These are phyloP conservation scores for Salix exigua DNA, from an alignment of 345 rosid species.

Conservation along the genomic window DNA sequence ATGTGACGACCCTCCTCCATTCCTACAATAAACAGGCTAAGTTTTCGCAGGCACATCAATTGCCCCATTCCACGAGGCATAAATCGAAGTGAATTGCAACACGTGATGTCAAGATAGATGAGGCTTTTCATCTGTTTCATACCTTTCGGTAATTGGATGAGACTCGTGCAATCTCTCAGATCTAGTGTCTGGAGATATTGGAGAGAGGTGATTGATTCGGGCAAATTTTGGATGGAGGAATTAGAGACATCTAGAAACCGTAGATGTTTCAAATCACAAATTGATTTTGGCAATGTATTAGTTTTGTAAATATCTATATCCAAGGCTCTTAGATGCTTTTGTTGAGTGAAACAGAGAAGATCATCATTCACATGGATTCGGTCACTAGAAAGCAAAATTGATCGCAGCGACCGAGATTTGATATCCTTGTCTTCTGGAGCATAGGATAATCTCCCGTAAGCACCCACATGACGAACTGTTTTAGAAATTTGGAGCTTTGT, in stretches of 20 bases:
- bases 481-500: too few relatives aligned
- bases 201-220: conserved; percentile 9
- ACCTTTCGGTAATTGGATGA: neutral
- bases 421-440: too few relatives aligned
- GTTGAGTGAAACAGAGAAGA: too few relatives aligned
- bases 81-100: neutral
- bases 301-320: too few relatives aligned
- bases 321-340: too few relatives aligned
- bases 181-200: conserved; percentile 17
- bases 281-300: too few relatives aligned
- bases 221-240: neutral
- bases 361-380: too few relatives aligned
- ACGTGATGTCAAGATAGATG: neutral
- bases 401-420: too few relatives aligned
- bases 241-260: conserved; percentile 11
- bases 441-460: too few relatives aligned
- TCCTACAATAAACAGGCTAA: conserved; percentile 16
- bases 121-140: neutral
- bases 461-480: too few relatives aligned
- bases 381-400: too few relatives aligned
- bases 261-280: conserved; percentile 19
- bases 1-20: neutral
- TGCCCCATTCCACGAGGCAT: conserved; percentile 7
- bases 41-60: conserved; percentile 7
- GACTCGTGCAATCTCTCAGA: accelerated